Conservation (phyloP, 371 early-diverging fungal species). For the Nematocida sp. region DNA sequence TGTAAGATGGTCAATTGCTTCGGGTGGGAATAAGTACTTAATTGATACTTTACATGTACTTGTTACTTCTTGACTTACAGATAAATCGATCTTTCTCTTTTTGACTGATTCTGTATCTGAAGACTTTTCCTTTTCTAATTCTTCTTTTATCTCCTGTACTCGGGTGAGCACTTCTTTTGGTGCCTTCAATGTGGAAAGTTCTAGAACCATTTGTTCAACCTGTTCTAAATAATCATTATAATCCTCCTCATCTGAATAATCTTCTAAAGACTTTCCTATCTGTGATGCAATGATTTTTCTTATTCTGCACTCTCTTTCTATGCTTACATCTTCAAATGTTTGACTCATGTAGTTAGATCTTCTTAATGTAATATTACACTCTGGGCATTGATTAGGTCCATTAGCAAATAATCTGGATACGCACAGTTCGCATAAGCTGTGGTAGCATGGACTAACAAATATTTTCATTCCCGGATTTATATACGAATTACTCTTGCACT, state of each 20-base stretch:
- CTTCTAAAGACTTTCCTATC: conserved; percentile 57
- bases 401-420: conserved; percentile 63
- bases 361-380: conserved; percentile 68
- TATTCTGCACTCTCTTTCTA: conserved; percentile 71
- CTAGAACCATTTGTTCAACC: conserved; percentile 66
- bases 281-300: conserved; percentile 61
- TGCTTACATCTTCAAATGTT: conserved; percentile 71
- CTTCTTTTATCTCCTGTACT: conserved; percentile 60
- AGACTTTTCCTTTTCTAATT: background rate
- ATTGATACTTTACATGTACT: background rate
- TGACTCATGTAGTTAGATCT: conserved; percentile 70
- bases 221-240: conserved; percentile 70
- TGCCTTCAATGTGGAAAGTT: conserved; percentile 62
- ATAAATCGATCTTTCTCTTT: conserved; percentile 38
- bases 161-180: conserved; percentile 57
- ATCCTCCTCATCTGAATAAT: conserved; percentile 60
- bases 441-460: conserved; percentile 89
- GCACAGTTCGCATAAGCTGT: conserved; percentile 79
- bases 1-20: conserved; percentile 33
- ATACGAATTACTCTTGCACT: conserved; percentile 86
- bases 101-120: background rate
- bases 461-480: conserved; percentile 84
- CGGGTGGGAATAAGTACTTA: conserved; percentile 30
- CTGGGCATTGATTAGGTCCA: conserved; percentile 70
- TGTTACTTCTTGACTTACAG: background rate